phyloP scores from a whole-genome alignment of 1,284 basidiomycete species.

The Tausonia pullulans region DNA sequence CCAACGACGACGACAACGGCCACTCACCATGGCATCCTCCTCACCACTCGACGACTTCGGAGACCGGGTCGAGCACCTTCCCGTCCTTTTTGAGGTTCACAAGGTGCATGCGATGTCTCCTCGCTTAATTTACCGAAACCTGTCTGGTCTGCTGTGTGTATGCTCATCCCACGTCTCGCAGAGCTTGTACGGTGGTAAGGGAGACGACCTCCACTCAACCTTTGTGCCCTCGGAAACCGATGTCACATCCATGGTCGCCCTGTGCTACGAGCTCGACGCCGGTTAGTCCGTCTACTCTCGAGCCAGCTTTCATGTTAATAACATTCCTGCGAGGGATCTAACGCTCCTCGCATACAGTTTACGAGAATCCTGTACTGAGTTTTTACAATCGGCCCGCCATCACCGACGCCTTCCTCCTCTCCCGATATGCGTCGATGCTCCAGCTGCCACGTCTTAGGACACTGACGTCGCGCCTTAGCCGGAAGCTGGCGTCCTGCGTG shows the following conservation, averaged over 20 bases:
- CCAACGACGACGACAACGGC: no score
- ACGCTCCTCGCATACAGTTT: neutral
- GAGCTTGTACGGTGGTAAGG: slow-evolving; percentile 12
- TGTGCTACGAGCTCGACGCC: slow-evolving; percentile 12
- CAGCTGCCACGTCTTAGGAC: neutral
- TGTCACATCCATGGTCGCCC: neutral
- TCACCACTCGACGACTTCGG: no score
- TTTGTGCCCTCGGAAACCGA: neutral
- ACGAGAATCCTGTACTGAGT: slow-evolving; percentile 12
- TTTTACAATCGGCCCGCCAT: slow-evolving; percentile 8
- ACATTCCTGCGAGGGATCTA: neutral
- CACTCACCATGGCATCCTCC: no score
- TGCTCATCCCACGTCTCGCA: neutral
- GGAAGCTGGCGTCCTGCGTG: neutral
- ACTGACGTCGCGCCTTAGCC: neutral
- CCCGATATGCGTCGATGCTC: slow-evolving; percentile 7
- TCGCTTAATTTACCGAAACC: neutral
- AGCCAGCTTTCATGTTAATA: neutral
- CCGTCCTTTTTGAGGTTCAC: neutral
- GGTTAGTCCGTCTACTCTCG: neutral
- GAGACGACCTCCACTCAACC: neutral
- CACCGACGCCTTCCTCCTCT: slow-evolving; percentile 14
- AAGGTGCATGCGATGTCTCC: neutral
- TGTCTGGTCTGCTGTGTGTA: neutral
- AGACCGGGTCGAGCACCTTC: neutral